These are phyloP conservation scores for Shiraia bambusicola DNA, from an alignment of 2,329 filamentous ascomycete species.

Conservation along the genomic window DNA sequence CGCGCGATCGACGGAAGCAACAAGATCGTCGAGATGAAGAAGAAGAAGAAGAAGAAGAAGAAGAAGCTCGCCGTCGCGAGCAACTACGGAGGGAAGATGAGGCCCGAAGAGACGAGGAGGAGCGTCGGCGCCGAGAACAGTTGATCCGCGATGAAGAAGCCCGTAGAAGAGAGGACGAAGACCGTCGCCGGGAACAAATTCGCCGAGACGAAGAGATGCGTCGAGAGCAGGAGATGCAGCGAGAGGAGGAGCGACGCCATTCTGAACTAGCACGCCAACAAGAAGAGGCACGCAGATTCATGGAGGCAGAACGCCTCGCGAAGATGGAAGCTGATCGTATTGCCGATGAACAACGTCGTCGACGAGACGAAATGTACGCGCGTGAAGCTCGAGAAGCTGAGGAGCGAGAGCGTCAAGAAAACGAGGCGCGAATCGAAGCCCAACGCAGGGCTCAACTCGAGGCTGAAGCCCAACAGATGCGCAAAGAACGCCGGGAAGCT, in stretches of 20 bases:
- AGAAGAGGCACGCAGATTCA: slow-evolving; percentile 30
- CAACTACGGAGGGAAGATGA: slow-evolving; percentile 26
- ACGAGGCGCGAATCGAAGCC: slow-evolving; percentile 27
- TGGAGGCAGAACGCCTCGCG: slow-evolving; percentile 32
- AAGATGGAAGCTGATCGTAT: slow-evolving; percentile 31
- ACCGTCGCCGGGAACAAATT: too few species aligned
- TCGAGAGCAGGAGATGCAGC: slow-evolving; percentile 12
- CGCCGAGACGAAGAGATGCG: slow-evolving; percentile 15
- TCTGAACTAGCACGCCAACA: slow-evolving; percentile 30
- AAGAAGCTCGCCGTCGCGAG: slow-evolving; percentile 23
- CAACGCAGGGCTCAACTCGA: slow-evolving; percentile 26
- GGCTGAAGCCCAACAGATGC: slow-evolving; percentile 28
- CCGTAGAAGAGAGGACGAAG: slow-evolving; percentile 18
- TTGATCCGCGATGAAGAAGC: slow-evolving; percentile 20
- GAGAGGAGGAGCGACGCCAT: slow-evolving; percentile 22
- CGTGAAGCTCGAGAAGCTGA: slow-evolving; percentile 32
- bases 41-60: too few species aligned
- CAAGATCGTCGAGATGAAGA: slow-evolving; percentile 33
- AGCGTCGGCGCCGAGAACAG: slow-evolving; percentile 26
- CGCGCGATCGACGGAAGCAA: slow-evolving; percentile 40
- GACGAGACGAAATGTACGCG: slow-evolving; percentile 26
- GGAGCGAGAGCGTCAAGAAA: slow-evolving; percentile 36
- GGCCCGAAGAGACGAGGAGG: slow-evolving; percentile 27
- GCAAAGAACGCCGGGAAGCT: slow-evolving; percentile 25
- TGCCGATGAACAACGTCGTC: slow-evolving; percentile 26